Percentiles rank a stretch among this genome's conserved stretches.
Evolutionary conservation across 768 basidiomycete species (phyloP).

Genomic region (Strobilomyces echinocephalus): DNA sequence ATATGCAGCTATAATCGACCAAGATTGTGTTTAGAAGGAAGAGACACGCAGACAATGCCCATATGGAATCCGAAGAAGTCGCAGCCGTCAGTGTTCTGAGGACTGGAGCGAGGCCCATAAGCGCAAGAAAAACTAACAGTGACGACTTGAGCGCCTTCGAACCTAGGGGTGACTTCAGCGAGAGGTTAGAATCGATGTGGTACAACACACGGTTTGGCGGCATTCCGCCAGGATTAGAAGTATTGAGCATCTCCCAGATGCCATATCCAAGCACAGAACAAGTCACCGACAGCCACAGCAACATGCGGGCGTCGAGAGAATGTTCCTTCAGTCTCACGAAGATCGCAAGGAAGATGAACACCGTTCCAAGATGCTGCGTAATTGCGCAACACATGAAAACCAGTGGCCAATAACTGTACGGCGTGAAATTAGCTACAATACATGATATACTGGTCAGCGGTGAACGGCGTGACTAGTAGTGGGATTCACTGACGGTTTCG

Average conservation of each 20-base stretch:
- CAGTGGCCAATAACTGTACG: slow-evolving; percentile 71
- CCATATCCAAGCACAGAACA: slow-evolving; percentile 60
- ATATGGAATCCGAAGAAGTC: slow-evolving; percentile 95
- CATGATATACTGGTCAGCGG: slow-evolving; percentile 6
- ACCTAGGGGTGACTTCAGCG: slow-evolving; percentile 37
- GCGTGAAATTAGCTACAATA: slow-evolving; percentile 67
- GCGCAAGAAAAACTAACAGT: slow-evolving; percentile 79
- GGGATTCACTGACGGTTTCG: slow-evolving; percentile 61
- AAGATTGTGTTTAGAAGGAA: slow-evolving; percentile 79
- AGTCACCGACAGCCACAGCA: slow-evolving; percentile 60
- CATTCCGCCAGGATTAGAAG: slow-evolving; percentile 28
- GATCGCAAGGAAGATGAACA: slow-evolving; percentile 76
- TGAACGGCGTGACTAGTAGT: slow-evolving; percentile 4
- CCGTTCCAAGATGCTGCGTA: slow-evolving; percentile 78
- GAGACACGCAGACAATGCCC: slow-evolving; percentile 85
- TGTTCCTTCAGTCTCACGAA: slow-evolving; percentile 69
- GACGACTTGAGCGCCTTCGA: slow-evolving; percentile 75
- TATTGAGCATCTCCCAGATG: slow-evolving; percentile 55
- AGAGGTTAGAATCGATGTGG: not conserved
- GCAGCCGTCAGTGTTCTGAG: slow-evolving; percentile 89
- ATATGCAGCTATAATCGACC: slow-evolving; percentile 70
- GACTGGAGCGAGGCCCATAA: slow-evolving; percentile 89
- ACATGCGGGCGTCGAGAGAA: slow-evolving; percentile 59
- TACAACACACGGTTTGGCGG: slow-evolving; percentile 24
- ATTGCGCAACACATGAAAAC: slow-evolving; percentile 69